Base-by-base conservation (phyloP, 1,284 basidiomycete species). In the Fomitopsis schrenkii region DNA sequence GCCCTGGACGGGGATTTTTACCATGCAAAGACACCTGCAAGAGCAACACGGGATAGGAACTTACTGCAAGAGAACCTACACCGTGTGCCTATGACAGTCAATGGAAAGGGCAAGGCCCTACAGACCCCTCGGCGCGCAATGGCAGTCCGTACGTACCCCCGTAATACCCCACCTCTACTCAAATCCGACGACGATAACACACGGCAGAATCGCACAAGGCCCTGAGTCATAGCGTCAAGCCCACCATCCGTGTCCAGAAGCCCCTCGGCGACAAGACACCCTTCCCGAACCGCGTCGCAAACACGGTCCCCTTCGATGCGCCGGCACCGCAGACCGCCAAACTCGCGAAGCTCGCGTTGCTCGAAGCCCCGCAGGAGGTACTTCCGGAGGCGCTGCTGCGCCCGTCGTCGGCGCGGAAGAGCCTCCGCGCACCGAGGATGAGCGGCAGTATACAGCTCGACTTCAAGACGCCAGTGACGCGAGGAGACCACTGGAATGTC, bases 401-500 rank as follows among this genome's bases (percentile, higher is more conserved):
- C 4, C 86, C 88, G 0, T 90, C 88, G 63, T 88, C 88, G 7
- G 79, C 81, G 22, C 76, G 90, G 80, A 71, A 71, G 64, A 68
- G 70, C 60, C 53, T 74, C 59, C 66, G 88, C 48, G 75, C 70
- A 22, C 63, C 72, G 45, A 44, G 70, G 44, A 70, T 65, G 22
- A 66, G 65, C 46, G 66, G 60, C 33, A 61, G 56, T 6, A 63
- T 60, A 26, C 64, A 56, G 14, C 44, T 54, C 63, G 75, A 63
- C 17, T 89, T 90, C 66, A 79, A 88, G 70, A 92, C 91, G 0
- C 90, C 90, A 1, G 64, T 79, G 48, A 86, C 85, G n/a, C 77
- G 77, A 12, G 88, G 87, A 10, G 81, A 85, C 61, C 83, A 87
- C 63, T 92, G 90, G 90, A 88, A 93, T 67, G 80, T 89, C 42